phyloP scores from a whole-genome alignment of 169 alveolate genomes.

The Miamiensis avidus region DNA sequence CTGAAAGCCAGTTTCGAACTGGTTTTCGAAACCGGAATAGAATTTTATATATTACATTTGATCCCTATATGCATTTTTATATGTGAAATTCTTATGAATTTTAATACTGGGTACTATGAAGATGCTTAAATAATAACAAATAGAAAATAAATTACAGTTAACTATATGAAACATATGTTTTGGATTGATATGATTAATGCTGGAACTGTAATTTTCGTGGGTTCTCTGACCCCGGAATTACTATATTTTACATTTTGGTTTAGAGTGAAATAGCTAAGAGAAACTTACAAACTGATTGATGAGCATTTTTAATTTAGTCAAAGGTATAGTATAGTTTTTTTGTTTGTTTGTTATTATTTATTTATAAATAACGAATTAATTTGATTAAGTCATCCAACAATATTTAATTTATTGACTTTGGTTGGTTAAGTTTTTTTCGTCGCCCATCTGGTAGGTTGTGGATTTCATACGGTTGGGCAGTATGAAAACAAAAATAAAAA shows the following conservation, averaged over 20 bases:
- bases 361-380: neutral
- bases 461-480: neutral
- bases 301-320: neutral
- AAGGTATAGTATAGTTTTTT: neutral
- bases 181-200: neutral
- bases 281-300: neutral
- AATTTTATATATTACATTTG: neutral
- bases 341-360: too few relatives aligned
- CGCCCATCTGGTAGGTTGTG: neutral
- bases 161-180: neutral
- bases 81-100: neutral
- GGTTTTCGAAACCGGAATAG: neutral
- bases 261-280: neutral
- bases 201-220: neutral
- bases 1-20: neutral
- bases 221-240: neutral
- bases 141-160: neutral
- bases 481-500: neutral
- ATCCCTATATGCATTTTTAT: neutral
- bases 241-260: neutral
- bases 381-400: neutral
- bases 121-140: neutral
- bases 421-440: neutral
- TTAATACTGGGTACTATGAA: neutral
- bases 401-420: neutral